A percentile compares a stretch with the other conserved stretches of the same genome.
Conservation (phyloP, 768 basidiomycete species). For the Psilocybe azurescens region DNA sequence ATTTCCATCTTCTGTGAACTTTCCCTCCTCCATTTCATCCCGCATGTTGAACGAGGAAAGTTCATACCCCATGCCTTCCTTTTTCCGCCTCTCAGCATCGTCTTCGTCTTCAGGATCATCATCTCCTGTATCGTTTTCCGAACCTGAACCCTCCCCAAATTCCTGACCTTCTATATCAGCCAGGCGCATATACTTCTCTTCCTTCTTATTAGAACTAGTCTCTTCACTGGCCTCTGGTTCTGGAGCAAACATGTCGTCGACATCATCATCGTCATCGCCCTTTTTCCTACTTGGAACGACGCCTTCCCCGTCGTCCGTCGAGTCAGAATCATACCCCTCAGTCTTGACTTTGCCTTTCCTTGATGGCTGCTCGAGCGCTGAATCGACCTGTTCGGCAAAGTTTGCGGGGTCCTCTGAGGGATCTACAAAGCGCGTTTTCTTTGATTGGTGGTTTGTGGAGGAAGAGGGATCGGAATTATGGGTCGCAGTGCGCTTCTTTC, state of each 20-base stretch:
- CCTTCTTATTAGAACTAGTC: constrained; percentile 49
- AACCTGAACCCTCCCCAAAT: constrained; percentile 60
- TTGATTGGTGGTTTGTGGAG: constrained; percentile 40
- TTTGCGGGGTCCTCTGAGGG: constrained; percentile 75
- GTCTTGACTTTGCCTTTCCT: constrained; percentile 80
- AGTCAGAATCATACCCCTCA: constrained; percentile 93
- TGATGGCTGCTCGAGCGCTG: constrained; percentile 69
- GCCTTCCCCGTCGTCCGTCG: constrained; percentile 94
- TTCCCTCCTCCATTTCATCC: constrained; percentile 98
- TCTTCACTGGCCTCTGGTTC: constrained; percentile 62
- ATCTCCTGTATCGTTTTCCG: constrained; percentile 42
- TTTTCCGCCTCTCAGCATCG: constrained; percentile 74
- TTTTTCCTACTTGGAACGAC: constrained; percentile 84
- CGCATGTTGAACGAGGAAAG: constrained; percentile 98
- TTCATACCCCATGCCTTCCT: constrained; percentile 92
- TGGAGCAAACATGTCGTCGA: constrained; percentile 85
- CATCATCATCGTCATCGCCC: constrained; percentile 60
- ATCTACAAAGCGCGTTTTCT: constrained; percentile 83
- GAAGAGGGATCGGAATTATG: constrained; percentile 35
- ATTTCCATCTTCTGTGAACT: constrained; percentile 92
- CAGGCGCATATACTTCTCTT: constrained; percentile 79
- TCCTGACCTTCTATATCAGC: constrained; percentile 99
- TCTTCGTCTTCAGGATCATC: constrained; percentile 77
- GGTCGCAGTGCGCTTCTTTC: constrained; percentile 42
- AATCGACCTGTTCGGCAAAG: constrained; percentile 82